Base-by-base conservation (phyloP, 768 basidiomycete species). In the Kwoniella sp. region DNA sequence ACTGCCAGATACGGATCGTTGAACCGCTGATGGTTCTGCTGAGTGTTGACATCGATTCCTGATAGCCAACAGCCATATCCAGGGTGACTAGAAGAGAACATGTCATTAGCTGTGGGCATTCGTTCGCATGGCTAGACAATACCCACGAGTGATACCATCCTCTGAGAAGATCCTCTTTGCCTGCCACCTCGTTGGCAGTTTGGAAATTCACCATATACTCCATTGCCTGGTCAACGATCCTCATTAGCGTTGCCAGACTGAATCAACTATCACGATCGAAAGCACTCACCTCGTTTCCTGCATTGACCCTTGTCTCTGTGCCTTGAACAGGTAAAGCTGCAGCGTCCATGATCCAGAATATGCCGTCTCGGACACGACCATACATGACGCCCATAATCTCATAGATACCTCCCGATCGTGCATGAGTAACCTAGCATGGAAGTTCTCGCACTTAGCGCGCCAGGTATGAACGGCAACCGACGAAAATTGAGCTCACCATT, bases 331-430 rank as follows among this genome's bases (percentile, higher is more conserved):
- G 96, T 2, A 99, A 83, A 4, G 96, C 94, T 69, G 97, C 98
- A 12, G 92, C 92, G 80, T 99, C 96, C 86, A 96, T 88, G 76
- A 99, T 88, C 78, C 82, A 79, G 64, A 84, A 80, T 2, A 80
- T 78, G 27, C 78, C 77, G 55, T 81, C 81, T 55, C 80, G 71
- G 37, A 96, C 88, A 81, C 96, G 95, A 60, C 94, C 94, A 80
- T 96, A 94, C 93, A 99, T 96, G 30, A 98, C 85, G 10, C 95
- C 95, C 95, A 99, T 99, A 77, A 99, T 96, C 82, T 99, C 95
- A 82, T 97, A 91, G 63, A 90, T 89, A 5, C 96, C 95, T 63
- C 95, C 95, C 1, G 95, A 97, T 55, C 95, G 88, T 30, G 95
- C 95, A 79, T 97, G 95, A 33, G 82, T 84, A 36, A 83, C 81